A percentile compares a stretch with the other conserved stretches of the same genome.
Conservation (phyloP, 2,329 filamentous ascomycete species). For the Penicillium aurantiogriseum region DNA sequence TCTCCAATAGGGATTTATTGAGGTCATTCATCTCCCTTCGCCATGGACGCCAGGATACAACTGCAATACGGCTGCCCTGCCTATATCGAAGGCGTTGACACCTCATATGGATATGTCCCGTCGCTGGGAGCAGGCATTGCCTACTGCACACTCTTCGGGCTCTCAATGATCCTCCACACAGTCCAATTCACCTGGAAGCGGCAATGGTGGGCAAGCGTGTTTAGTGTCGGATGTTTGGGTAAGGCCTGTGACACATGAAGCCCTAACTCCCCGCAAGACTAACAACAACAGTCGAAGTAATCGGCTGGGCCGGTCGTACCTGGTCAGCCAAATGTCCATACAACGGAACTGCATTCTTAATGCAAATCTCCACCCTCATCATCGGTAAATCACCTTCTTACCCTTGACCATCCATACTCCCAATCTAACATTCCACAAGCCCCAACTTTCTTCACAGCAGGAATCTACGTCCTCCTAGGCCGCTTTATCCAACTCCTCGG, state of each 20-base stretch:
- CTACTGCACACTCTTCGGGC: slow-evolving; percentile 35
- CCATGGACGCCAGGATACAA: slow-evolving; percentile 11
- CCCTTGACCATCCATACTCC: neutral
- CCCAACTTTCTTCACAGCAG: slow-evolving; percentile 54
- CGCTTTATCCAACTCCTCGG: slow-evolving; percentile 49
- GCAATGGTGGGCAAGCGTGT: slow-evolving; percentile 42
- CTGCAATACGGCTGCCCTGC: slow-evolving; percentile 27
- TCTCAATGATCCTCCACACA: slow-evolving; percentile 38
- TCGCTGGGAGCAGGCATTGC: slow-evolving; percentile 35
- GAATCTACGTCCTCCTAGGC: slow-evolving; percentile 52
- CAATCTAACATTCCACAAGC: slow-evolving; percentile 27
- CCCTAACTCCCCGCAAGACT: neutral
- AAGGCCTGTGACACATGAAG: slow-evolving; percentile 10
- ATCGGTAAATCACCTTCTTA: slow-evolving; percentile 20
- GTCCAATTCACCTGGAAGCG: slow-evolving; percentile 38
- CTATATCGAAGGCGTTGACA: slow-evolving; percentile 24
- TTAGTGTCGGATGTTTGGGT: slow-evolving; percentile 39
- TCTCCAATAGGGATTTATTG: neutral
- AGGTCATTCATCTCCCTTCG: neutral
- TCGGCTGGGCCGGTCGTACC: slow-evolving; percentile 51
- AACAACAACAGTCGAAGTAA: slow-evolving; percentile 37
- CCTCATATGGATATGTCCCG: slow-evolving; percentile 38
- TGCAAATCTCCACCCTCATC: slow-evolving; percentile 49
- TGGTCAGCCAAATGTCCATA: slow-evolving; percentile 53
- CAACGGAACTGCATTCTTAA: slow-evolving; percentile 49